Base-by-base conservation (phyloP, 768 basidiomycete genomes). In the Pulveroboletus sp. region DNA sequence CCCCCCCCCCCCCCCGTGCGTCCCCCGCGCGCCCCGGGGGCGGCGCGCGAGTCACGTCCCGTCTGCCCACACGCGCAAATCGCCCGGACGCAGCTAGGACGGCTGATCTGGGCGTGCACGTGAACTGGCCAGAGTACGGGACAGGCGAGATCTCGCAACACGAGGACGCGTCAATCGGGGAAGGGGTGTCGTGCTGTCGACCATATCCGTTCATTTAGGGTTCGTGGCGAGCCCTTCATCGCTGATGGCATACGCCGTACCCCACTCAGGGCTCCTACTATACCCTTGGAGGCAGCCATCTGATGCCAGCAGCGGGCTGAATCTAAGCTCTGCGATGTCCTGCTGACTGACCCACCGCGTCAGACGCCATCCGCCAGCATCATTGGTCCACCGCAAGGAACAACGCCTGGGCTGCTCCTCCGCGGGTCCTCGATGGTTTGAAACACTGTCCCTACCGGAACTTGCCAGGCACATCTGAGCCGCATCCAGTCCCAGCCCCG, bases 191-290 rank as follows among this genome's bases (percentile, higher is more conserved):
- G 62, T 55, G 46, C 49, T 48, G 51, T 65, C 62, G 31, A 49
- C 56, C 52, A 65, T 45, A 60, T 67, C 67, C 65, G 62, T 57
- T 59, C 50, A 52, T 57, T 67, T 66, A 65, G 63, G 62, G 65
- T 67, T 64, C 51, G 52, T 46, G 35, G 43, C 52, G 26, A 39
- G 49, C n/a, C n/a, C n/a, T n/a, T n/a, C n/a, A n/a, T 54, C 43
- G 40, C 7, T 52, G 52, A 57, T 65, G 62, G 50, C n/a, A n/a
- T n/a, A n/a, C n/a, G n/a, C n/a, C n/a, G n/a, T 40, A 54, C 63
- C 51, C 56, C 56, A 57, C 50, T 49, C 47, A 46, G 49, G 42
- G 47, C 47, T 43, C 46, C n/a, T n/a, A 43, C 39, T 49, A 54
- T 62, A 31, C 54, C 60, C 24, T 50, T 48, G 28, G 28, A 21